Conservation (phyloP, 176 grass and related monocot species). For the Oryza glumipatula region DNA sequence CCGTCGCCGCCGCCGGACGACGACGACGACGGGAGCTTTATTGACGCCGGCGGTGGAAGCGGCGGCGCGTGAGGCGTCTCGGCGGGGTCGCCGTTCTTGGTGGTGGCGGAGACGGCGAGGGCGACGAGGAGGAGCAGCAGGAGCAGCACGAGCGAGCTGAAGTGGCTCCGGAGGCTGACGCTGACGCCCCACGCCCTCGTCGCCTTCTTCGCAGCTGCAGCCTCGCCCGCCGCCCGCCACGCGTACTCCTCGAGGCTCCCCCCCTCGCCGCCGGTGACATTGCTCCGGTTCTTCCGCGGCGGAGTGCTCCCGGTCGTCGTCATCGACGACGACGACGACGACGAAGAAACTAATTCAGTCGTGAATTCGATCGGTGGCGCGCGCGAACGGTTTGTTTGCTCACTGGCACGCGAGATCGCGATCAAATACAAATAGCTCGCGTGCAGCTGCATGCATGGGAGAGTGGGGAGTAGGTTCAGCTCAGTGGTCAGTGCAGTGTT, state of each 20-base stretch:
- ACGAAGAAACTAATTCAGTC: neutral
- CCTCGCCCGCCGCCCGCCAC: neutral
- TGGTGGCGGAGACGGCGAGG: slow-evolving; percentile 37
- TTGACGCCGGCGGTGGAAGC: neutral
- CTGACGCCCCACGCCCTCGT: slow-evolving; percentile 31
- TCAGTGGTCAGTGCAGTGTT: slow-evolving; percentile 6
- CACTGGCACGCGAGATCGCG: neutral
- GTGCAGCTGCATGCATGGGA: neutral
- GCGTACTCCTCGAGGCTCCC: neutral
- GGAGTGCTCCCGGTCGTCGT: neutral
- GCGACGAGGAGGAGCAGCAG: slow-evolving; percentile 48
- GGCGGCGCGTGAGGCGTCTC: neutral
- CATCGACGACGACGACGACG: neutral
- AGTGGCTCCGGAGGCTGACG: slow-evolving; percentile 41
- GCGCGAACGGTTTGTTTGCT: neutral
- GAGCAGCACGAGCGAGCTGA: slow-evolving; percentile 54
- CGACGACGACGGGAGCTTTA: neutral
- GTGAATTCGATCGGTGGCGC: neutral
- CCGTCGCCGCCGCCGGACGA: neutral
- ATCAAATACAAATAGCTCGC: slow-evolving; percentile 49
- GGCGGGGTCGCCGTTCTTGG: neutral
- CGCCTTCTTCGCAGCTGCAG: neutral
- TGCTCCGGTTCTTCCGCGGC: neutral
- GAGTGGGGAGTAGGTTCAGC: neutral
- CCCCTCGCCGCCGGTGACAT: neutral